Conservation (phyloP, 768 basidiomycete species). For the Clavaria fumosa region DNA sequence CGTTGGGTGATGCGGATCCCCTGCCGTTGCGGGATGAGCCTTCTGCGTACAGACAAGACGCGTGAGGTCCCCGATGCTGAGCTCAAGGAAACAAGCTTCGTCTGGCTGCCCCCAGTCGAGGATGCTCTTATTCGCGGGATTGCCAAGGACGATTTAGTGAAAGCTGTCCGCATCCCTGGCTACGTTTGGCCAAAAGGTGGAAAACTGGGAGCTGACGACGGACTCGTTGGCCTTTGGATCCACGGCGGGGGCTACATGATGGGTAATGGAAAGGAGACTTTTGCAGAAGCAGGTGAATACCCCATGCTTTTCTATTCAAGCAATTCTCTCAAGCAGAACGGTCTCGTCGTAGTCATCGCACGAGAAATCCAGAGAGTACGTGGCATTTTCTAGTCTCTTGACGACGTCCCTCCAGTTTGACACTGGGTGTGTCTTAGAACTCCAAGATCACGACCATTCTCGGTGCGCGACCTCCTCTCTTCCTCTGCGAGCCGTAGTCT, state of each 20-base stretch:
- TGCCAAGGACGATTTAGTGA: conserved; percentile 11
- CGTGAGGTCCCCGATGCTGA: conserved; percentile 11
- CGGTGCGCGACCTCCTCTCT: conserved; percentile 5
- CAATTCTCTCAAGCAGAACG: background rate
- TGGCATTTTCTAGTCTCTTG: background rate
- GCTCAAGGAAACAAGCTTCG: conserved; percentile 13
- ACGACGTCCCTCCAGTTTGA: background rate
- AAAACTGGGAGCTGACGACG: conserved; percentile 6
- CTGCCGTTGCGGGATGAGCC: conserved; percentile 8
- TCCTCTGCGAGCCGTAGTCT: background rate
- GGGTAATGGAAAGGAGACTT: conserved; percentile 15
- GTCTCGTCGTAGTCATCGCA: conserved; percentile 6
- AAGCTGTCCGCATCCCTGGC: conserved; percentile 12
- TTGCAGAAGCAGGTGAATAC: conserved; percentile 12
- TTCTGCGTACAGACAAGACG: conserved; percentile 12
- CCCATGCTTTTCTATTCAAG: background rate
- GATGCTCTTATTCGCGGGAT: conserved; percentile 8
- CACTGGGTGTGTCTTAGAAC: conserved; percentile 6
- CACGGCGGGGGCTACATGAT: conserved; percentile 18
- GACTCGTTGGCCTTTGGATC: conserved; percentile 14
- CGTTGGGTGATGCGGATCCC: conserved; percentile 15
- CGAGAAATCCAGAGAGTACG: conserved; percentile 8
- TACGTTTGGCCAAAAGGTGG: conserved; percentile 15
- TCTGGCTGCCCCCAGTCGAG: conserved; percentile 12
- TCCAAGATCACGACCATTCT: conserved; percentile 9